phyloP scores from a whole-genome alignment of 225 moss, liverwort and hornwort genomes.

The Ulota crispa region DNA sequence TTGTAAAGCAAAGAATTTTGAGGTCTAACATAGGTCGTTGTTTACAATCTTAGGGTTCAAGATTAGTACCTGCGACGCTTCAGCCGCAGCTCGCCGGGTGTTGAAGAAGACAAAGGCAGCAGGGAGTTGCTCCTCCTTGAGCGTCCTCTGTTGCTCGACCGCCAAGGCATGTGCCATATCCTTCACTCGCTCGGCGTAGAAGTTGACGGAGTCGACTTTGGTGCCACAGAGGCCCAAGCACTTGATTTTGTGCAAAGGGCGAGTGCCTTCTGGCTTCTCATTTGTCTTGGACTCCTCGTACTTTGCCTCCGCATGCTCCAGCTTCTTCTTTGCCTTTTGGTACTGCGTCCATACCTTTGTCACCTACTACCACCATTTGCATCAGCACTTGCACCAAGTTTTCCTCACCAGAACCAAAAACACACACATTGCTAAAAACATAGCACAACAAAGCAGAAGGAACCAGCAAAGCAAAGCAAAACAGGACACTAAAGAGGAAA shows the following conservation, averaged over 20 bases:
- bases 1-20: too few relatives aligned
- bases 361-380: conserved; percentile 36
- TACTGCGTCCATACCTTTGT: conserved; percentile 43
- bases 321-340: conserved; percentile 56
- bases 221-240: conserved; percentile 51
- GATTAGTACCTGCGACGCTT: conserved; percentile 51
- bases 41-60: background rate
- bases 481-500: background rate
- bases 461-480: background rate
- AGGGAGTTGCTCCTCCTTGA: conserved; percentile 50
- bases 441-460: too few relatives aligned
- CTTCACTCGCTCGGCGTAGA: conserved; percentile 51
- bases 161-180: conserved; percentile 45
- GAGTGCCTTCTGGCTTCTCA: conserved; percentile 42
- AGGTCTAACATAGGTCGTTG: background rate
- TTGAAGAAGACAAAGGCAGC: conserved; percentile 69
- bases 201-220: conserved; percentile 82
- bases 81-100: conserved; percentile 54
- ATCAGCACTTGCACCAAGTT: background rate
- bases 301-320: conserved; percentile 75
- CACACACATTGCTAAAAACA: background rate
- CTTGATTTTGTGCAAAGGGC: conserved; percentile 56
- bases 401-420: background rate
- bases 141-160: conserved; percentile 44
- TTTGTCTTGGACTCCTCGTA: conserved; percentile 57